Base-by-base conservation (phyloP, 1,284 basidiomycete species). In the Inonotus hispidus region DNA sequence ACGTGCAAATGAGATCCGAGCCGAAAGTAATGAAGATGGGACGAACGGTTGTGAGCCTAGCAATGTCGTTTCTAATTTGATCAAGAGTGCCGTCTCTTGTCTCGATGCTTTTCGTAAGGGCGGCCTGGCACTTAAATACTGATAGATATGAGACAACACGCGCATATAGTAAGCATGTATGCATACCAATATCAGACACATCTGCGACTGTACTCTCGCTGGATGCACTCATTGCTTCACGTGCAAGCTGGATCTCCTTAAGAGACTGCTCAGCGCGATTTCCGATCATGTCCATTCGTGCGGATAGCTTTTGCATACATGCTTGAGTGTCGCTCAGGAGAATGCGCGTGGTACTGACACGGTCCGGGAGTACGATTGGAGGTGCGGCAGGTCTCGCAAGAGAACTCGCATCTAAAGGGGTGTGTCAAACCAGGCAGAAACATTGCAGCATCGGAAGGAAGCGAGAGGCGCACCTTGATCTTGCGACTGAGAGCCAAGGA, bases 261-360 rank as follows among this genome's bases (percentile, higher is more conserved):
- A 60, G 46, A 2, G 56, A 32, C 46, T 60, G 62, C 21, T 63
- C 62, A 14, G 46, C 32, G 38, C 47, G 45, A 2, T 45, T 16
- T n/a, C 58, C 62, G 6, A 63, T 41, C 25, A 27, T 41, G 25
- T 63, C 62, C 58, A 60, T 56, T 19, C 54, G 57, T n/a, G 62
- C 47, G 35, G 62, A 45, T 23, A 63, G 56, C 47, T 60, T 63
- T 39, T 63, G 58, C 8, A 63, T 39, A 45, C 54, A 60, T 16
- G 62, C 62, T 43, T 63, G 62, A 27, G 58, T 63, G 38, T 63
- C 62, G 27, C 47, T 54, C 21, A 63, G 47, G 10, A 63, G 53
- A 7, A 56, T 49, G 19, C 62, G 62, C 1, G 62, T 63, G 25
- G 61, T 53, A 21, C 53, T 53, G 52, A 59, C 37, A n/a, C 61